Conservation (phyloP, 805 yeast species). For the Vanderwaltozyma tropicalis region DNA sequence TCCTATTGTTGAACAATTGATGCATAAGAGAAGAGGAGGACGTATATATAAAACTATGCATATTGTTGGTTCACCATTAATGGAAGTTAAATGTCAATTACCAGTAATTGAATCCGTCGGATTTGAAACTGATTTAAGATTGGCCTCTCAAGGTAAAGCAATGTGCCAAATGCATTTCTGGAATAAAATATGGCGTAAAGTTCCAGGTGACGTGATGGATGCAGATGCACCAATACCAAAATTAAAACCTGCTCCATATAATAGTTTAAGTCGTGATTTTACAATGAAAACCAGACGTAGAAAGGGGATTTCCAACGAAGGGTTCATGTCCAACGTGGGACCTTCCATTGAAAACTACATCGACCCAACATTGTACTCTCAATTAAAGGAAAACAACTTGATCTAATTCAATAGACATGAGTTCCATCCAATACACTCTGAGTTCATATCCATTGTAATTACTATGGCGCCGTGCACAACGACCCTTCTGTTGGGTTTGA, state of each 20-base stretch:
- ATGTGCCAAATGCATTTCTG: conserved; percentile 55
- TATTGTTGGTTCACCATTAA: conserved; percentile 65
- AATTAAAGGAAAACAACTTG: conserved; percentile 32
- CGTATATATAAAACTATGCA: conserved; percentile 36
- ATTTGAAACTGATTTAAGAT: conserved; percentile 72
- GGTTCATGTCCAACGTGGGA: conserved; percentile 22
- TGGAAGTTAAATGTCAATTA: conserved; percentile 47
- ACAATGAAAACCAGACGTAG: conserved; percentile 80
- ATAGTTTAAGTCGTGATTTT: conserved; percentile 76
- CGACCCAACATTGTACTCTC: conserved; percentile 46
- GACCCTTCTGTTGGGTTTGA: not conserved
- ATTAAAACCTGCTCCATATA: conserved; percentile 62
- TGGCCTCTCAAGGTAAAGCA: conserved; percentile 71
- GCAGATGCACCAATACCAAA: conserved; percentile 49
- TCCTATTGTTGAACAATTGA: conserved; percentile 37
- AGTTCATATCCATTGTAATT: too few relatives aligned
- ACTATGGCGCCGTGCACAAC: too few relatives aligned
- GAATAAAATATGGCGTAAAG: conserved; percentile 51
- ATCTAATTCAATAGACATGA: not conserved
- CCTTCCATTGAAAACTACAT: conserved; percentile 49
- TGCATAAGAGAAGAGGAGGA: conserved; percentile 64
- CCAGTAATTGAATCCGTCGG: conserved; percentile 92
- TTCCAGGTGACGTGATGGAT: conserved; percentile 90
- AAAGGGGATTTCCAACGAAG: conserved; percentile 70
- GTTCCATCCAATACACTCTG: too few relatives aligned